Evolutionary conservation across 75 land plant species (phyloP).

Genomic region (Isoetes taiwanensis): DNA sequence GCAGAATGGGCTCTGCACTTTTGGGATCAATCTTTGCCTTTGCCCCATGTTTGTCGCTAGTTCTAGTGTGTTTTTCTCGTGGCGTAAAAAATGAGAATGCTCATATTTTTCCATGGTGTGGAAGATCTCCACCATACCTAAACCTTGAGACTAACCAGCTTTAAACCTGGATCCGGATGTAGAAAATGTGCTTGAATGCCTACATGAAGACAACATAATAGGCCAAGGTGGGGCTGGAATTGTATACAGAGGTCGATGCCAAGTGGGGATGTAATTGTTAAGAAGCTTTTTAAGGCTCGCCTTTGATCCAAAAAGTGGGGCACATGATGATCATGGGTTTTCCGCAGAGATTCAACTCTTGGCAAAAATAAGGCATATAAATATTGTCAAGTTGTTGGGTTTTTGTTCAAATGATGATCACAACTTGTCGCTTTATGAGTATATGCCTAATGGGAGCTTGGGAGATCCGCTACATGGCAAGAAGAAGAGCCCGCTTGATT

Average conservation of each 20-base stretch:
- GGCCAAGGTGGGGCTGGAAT: slow-evolving; percentile 67
- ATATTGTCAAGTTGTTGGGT: slow-evolving; percentile 55
- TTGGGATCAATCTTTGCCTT: no score
- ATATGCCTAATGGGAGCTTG: slow-evolving; percentile 59
- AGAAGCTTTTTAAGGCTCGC: slow-evolving; percentile 37
- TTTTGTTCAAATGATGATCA: slow-evolving; percentile 48
- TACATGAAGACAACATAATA: slow-evolving; percentile 55
- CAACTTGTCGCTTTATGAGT: slow-evolving; percentile 53
- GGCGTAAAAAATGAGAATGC: no score
- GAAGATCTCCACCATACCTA: no score
- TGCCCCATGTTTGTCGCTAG: no score
- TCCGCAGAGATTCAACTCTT: slow-evolving; percentile 45
- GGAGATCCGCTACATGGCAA: slow-evolving; percentile 54
- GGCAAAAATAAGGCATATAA: slow-evolving; percentile 53
- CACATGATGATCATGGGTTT: slow-evolving; percentile 28
- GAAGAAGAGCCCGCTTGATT: slow-evolving; percentile 34
- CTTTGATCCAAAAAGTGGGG: slow-evolving; percentile 13
- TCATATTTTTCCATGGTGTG: no score
- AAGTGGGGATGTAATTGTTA: slow-evolving; percentile 31
- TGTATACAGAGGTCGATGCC: slow-evolving; percentile 65
- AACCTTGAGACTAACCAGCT: slow-evolving; percentile 59
- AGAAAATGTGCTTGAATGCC: slow-evolving; percentile 39
- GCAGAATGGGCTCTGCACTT: no score
- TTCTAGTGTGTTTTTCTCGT: slow-evolving; percentile 59
- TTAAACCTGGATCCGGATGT: slow-evolving; percentile 50